phyloP scores from a whole-genome alignment of 2,329 filamentous ascomycete species.

The Alternaria conjuncta region DNA sequence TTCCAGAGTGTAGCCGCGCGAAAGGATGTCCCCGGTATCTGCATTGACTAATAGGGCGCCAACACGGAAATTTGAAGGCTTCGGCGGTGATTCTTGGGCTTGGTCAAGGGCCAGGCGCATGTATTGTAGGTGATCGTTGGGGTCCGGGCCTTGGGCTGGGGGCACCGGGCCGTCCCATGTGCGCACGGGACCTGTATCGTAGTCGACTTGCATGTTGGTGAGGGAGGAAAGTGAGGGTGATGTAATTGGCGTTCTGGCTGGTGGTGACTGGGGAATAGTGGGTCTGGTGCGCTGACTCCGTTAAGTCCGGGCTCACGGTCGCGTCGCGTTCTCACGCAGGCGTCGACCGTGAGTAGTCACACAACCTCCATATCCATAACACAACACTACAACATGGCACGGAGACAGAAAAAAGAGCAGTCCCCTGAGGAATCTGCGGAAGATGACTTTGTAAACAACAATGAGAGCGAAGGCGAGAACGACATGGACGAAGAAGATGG shows the following conservation, averaged over 20 bases:
- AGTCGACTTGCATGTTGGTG: constrained; percentile 28
- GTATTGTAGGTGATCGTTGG: constrained; percentile 51
- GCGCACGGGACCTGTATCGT: constrained; percentile 21
- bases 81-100: constrained; percentile 80
- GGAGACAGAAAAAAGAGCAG: constrained; percentile 10
- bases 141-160: constrained; percentile 23
- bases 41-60: constrained; percentile 82
- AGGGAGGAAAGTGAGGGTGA: constrained; percentile 11
- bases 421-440: constrained; percentile 10
- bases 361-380: constrained; percentile 9
- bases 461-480: constrained; percentile 49
- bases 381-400: constrained; percentile 8
- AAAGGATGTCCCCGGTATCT: constrained; percentile 65
- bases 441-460: constrained; percentile 48
- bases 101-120: constrained; percentile 78
- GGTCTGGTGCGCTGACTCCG: constrained; percentile 16
- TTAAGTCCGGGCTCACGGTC: constrained; percentile 30
- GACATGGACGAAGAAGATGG: constrained; percentile 51
- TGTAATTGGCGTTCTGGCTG: constrained; percentile 7
- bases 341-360: not conserved
- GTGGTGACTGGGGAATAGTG: constrained; percentile 1
- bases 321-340: constrained; percentile 31
- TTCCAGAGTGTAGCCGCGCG: constrained; percentile 90
- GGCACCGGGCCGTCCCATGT: constrained; percentile 28
- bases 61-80: constrained; percentile 90